Evolutionary conservation across 2,329 filamentous ascomycete genomes (phyloP), one percentile per base, ranked within the genome.

Genomic region (Fusarium nisikadoi): DNA sequence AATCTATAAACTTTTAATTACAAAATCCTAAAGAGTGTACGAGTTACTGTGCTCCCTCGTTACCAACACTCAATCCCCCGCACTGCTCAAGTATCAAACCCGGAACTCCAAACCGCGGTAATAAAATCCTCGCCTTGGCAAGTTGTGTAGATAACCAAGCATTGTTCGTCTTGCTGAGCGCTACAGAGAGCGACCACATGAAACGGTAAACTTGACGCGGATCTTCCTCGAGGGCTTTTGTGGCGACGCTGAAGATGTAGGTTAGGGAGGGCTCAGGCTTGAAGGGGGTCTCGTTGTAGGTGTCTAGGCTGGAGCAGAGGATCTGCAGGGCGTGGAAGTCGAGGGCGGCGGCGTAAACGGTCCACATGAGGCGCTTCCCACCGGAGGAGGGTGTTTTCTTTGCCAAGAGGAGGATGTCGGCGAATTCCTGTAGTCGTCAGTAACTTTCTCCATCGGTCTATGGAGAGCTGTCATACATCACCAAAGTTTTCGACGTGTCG

Each of bases 291-390:
- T 71, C 50, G 1, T 56, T 38, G 8, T 57, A 41, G 2, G 36
- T 39, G 8, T 65, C 63, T 2, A 65, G 27, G n/a, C 56, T 64
- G 0, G 62, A 69, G 20, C 58, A 75, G 0, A 75, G 31, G 1
- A 75, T 56, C 3, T 71, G 61, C 0, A 75, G 25, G 5, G 73
- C 73, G 23, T 76, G 63, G 20, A 69, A 76, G n/a, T 75, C 73
- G 0, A 76, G 41, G 1, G 70, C 52, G 5, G 73, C 69, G 2
- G 69, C 60, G 20, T 75, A 75, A 11, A 75, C 73, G 0, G 73
- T 75, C 73, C 73, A 75, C 52, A 76, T 76, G 16, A 75, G 62
- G 2, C 73, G 68, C n/a, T 76, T 76, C 0, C 73, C 73, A 1
- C 73, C 59, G 0, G 73, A 73, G 2, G 11, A 27, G 4, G 71